Evolutionary conservation across 164 flowering plant genomes (phyloP), one percentile per base, ranked within the genome.

Genomic region (Saururus chinensis): DNA sequence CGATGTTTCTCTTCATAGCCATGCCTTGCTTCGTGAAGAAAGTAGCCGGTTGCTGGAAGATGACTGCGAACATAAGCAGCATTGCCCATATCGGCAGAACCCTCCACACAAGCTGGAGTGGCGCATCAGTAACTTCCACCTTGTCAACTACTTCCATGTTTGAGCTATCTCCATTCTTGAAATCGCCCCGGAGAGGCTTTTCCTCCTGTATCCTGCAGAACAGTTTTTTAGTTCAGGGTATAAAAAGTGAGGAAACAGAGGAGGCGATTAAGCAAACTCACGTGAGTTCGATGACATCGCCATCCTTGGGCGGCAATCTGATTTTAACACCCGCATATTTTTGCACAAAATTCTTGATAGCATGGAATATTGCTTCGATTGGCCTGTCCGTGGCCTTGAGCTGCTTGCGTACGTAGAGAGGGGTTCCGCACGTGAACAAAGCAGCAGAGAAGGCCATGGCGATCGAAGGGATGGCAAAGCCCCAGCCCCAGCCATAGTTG

Each of bases 1-100:
- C 96, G 0, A 95, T 83, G 79, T 76, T 81, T 20, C 99, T 69
- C 72, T 71, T 76, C 99, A 95, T 95, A 26, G 97, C 76, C 87
- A 81, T 81, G 58, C 99, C 99, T 80, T 95, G 99, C 64, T 95
- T 95, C 17, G 95, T 95, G 77, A 95, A 95, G 74, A 91, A 95
- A 0, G 99, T 95, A 0, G 87, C 79, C 0, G 99, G 99, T 53
- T 81, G 96, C 68, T 95, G 98, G 72, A 95, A 91, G 26, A 95
- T 86, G n/a, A 95, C 87, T 0, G 99, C 96, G 66, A 95, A 95
- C 81, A 82, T 76, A 8, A 95, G 76, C 16, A 91, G 85, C 81
- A 70, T 83, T 26, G 76, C 70, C 98, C 99, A 95, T 7, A 95
- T 74, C 0, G 99, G 99, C 40, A 95, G 30, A 13, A 95, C 81